Conservation (phyloP, 2,329 filamentous ascomycete genomes). For the Alternaria sp. region DNA sequence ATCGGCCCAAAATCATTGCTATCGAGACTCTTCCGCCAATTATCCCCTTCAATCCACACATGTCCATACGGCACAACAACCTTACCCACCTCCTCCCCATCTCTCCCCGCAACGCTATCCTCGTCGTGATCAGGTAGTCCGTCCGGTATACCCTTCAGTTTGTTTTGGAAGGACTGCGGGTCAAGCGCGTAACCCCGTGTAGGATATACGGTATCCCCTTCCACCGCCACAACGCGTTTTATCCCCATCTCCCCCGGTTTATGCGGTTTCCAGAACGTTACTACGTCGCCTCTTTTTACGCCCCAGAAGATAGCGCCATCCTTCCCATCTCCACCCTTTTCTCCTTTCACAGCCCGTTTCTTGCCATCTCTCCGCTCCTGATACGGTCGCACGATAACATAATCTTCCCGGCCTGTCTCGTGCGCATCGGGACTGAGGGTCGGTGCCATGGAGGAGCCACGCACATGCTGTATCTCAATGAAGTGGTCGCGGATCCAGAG, state of each 20-base stretch:
- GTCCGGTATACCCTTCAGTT: conserved; percentile 28
- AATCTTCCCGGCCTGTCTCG: conserved; percentile 48
- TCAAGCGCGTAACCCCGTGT: conserved; percentile 55
- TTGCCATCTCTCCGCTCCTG: not conserved
- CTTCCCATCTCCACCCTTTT: not conserved
- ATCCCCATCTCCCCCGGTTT: conserved; percentile 73
- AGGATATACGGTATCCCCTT: conserved; percentile 73
- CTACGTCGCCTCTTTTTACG: conserved; percentile 52
- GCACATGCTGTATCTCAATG: conserved; percentile 46
- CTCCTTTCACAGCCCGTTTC: not conserved
- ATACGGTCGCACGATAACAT: conserved; percentile 45
- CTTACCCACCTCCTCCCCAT: conserved; percentile 25
- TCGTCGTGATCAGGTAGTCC: conserved; percentile 33
- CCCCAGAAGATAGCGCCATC: conserved; percentile 3
- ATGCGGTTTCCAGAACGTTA: conserved; percentile 61
- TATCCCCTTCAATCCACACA: conserved; percentile 95
- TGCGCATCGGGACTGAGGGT: conserved; percentile 52
- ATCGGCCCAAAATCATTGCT: conserved; percentile 92
- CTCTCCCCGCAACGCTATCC: conserved; percentile 18
- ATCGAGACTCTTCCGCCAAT: conserved; percentile 73
- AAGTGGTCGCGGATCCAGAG: conserved; percentile 51
- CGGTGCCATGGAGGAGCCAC: conserved; percentile 54
- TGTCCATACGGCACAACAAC: conserved; percentile 79
- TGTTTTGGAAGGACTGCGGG: not conserved
- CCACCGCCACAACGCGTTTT: conserved; percentile 82